Evolutionary conservation across 2,329 filamentous ascomycete species (phyloP).

Genomic region (Aureobasidium lini): DNA sequence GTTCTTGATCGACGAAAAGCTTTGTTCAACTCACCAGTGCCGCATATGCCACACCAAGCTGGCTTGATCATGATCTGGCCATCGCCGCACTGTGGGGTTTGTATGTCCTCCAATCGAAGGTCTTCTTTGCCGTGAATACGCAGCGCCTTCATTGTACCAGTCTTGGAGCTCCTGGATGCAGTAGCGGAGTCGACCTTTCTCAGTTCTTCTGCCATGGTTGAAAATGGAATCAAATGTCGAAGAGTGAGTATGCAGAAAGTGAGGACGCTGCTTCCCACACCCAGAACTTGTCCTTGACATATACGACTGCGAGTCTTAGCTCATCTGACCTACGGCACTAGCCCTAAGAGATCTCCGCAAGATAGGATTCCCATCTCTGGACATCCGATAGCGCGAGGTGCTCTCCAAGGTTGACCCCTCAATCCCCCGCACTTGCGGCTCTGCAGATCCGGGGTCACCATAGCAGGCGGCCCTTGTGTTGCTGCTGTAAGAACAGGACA

Average conservation of each 20-base stretch:
- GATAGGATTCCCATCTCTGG: neutral
- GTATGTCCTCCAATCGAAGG: slow-evolving; percentile 28
- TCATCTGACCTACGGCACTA: neutral
- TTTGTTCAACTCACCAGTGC: slow-evolving; percentile 16
- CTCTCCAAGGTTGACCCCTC: neutral
- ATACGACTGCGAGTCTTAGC: neutral
- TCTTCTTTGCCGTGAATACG: slow-evolving; percentile 32
- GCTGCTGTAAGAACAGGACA: neutral
- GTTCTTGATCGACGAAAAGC: neutral
- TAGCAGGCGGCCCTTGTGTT: neutral
- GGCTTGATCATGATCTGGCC: slow-evolving; percentile 31
- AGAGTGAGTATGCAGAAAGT: neutral
- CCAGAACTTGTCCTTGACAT: neutral
- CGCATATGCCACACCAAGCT: slow-evolving; percentile 30
- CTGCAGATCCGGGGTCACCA: slow-evolving; percentile 1
- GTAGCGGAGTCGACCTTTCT: slow-evolving; percentile 3
- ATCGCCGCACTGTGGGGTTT: slow-evolving; percentile 25
- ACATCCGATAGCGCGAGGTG: neutral
- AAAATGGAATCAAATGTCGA: neutral
- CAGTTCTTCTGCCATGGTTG: neutral
- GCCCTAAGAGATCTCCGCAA: neutral
- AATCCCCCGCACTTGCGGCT: slow-evolving; percentile 5
- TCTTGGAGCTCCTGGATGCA: neutral
- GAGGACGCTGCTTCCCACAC: neutral
- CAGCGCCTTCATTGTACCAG: slow-evolving; percentile 28